A percentile compares a stretch with the other conserved stretches of the same genome.
Evolutionary conservation across 306 rosid genomes (phyloP).

Genomic region (Neltuma alba): DNA sequence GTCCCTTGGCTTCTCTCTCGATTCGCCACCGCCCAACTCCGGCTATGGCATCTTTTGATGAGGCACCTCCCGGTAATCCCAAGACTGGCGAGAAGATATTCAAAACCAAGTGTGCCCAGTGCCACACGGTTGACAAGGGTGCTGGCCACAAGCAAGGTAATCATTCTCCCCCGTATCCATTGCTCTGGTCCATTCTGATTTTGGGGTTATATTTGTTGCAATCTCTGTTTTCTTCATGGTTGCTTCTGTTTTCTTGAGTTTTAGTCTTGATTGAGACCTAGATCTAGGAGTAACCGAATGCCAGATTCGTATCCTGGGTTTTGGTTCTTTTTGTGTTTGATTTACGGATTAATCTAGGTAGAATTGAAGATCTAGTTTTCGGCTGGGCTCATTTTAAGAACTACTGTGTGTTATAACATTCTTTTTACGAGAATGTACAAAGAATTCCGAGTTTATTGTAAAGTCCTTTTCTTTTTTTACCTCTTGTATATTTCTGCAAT

Average conservation of each 20-base stretch:
- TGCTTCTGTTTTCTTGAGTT: background rate
- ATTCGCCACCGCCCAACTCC: background rate
- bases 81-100: slow-evolving; percentile 79
- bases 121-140: slow-evolving; percentile 86
- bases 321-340: background rate
- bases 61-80: slow-evolving; percentile 80
- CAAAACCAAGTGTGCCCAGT: slow-evolving; percentile 91
- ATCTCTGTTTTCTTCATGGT: background rate
- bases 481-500: background rate
- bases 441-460: background rate
- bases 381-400: background rate
- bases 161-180: background rate
- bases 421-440: background rate
- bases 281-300: background rate
- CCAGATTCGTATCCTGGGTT: background rate
- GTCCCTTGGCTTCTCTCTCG: background rate
- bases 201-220: background rate
- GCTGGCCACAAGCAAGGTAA: slow-evolving; percentile 96
- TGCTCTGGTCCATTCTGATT: background rate
- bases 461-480: background rate
- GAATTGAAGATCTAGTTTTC: background rate
- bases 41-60: slow-evolving; percentile 72
- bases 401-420: background rate
- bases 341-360: background rate
- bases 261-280: background rate